phyloP scores from a whole-genome alignment of 1,139 yeast species.

The Blastobotrys niveus region DNA sequence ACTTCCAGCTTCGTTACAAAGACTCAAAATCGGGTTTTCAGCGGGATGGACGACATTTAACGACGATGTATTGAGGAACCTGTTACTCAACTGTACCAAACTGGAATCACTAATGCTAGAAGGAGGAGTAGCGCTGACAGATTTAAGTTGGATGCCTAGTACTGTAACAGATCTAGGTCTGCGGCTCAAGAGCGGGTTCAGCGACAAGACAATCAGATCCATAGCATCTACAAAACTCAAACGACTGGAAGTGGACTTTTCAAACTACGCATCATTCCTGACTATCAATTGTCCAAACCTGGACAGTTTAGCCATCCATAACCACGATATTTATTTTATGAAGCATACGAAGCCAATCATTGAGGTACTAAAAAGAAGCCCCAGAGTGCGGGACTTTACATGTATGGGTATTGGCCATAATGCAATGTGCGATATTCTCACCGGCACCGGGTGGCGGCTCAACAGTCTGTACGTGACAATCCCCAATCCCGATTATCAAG shows the following conservation, averaged over 20 bases:
- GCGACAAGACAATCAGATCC: neutral
- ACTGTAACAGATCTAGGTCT: neutral
- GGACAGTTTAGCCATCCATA: neutral
- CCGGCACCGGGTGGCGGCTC: neutral
- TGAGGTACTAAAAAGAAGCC: neutral
- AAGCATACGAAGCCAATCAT: neutral
- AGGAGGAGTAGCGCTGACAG: constrained; percentile 1
- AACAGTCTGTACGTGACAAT: neutral
- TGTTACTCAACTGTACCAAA: neutral
- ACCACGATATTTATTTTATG: neutral
- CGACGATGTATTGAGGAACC: neutral
- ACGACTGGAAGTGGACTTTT: constrained; percentile 1
- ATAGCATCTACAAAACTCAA: neutral
- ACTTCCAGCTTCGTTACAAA: neutral
- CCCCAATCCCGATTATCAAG: neutral
- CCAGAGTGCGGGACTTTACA: neutral
- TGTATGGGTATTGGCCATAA: neutral
- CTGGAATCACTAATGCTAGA: neutral
- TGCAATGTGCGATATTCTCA: neutral
- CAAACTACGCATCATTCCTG: neutral
- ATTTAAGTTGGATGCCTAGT: constrained; percentile 1
- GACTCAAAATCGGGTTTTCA: neutral
- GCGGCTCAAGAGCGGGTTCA: neutral
- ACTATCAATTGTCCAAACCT: constrained; percentile 3
- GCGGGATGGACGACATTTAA: constrained; percentile 1